These are phyloP conservation scores for Ceratopteris richardii DNA, from an alignment of 75 land plant genomes.

Conservation along the genomic window DNA sequence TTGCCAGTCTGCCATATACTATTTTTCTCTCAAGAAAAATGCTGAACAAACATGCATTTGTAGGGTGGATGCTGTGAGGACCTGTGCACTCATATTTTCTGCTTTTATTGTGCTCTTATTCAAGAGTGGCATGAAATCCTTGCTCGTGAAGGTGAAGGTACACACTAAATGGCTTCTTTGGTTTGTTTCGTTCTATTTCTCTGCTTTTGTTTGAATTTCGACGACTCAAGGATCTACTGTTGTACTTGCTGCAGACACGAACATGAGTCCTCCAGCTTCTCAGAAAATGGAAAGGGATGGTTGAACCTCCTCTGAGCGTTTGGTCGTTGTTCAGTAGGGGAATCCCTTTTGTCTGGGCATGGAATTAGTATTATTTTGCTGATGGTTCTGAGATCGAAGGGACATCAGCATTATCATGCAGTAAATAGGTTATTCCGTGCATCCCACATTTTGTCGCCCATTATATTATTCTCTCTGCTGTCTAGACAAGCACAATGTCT, in stretches of 20 bases:
- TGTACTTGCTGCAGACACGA: slow-evolving; percentile 23
- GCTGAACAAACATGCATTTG: not conserved
- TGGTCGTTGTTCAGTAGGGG: too few relatives aligned
- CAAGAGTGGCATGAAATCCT: slow-evolving; percentile 97
- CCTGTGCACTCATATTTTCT: slow-evolving; percentile 73
- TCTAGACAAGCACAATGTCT: too few relatives aligned
- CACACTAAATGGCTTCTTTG: too few relatives aligned
- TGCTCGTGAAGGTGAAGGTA: slow-evolving; percentile 68
- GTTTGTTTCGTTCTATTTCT: not conserved
- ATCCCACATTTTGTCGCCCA: too few relatives aligned
- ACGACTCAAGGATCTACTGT: not conserved
- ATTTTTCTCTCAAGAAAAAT: not conserved
- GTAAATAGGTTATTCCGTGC: too few relatives aligned
- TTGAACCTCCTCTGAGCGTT: too few relatives aligned
- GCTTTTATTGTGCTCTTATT: slow-evolving; percentile 92
- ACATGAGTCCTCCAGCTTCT: slow-evolving; percentile 44
- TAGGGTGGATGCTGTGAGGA: slow-evolving; percentile 89
- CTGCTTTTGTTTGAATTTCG: not conserved
- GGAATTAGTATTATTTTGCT: too few relatives aligned
- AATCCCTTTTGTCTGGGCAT: too few relatives aligned
- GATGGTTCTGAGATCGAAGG: too few relatives aligned
- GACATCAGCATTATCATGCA: too few relatives aligned
- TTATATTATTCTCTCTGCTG: too few relatives aligned
- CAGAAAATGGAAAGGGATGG: slow-evolving; percentile 39
- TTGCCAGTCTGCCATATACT: not conserved